Evolutionary conservation across 2,329 filamentous ascomycete genomes (phyloP), one percentile per base, ranked within the genome.

Genomic region (Paecilomyces fulvus): DNA sequence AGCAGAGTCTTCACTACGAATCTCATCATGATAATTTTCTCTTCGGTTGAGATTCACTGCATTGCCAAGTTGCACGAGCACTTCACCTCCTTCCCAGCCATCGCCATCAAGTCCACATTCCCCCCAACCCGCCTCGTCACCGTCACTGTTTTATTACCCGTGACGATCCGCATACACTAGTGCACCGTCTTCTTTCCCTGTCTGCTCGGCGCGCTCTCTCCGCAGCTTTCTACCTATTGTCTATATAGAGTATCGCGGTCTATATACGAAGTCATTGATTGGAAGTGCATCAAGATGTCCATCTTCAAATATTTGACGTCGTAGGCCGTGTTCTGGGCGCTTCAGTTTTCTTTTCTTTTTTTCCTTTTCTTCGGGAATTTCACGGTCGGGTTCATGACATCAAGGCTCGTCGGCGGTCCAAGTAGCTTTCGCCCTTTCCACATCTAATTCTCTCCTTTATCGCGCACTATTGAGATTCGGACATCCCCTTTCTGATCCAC

Each of bases 121-220:
- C 17, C 30, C 25, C 50, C 11, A n/a, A 20, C 25, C 25, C 50
- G 25, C 25, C 25, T 20, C 50, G 57, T 56, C 8, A 54, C 49
- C 21, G 30, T 20, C 46, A 30, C 21, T 8, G 55, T 59, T 54
- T 51, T 57, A 57, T 53, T 56, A 56, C 55, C 57, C 52, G 57
- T 59, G 33, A 59, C 57, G 23, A 28, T 46, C 55, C 37, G 52
- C 52, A 51, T 59, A 59, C 55, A 43, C 20, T 53, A 49, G 48
- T 21, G 48, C 48, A 21, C 48, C 21, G 5, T 49, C 48, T 49
- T 5, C 6, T 17, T 17, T 12, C 33, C 17, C 33, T 12, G 12
- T 43, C 33, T 43, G 12, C 4, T 43, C 25, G 25, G 6, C 33
- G 12, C 6, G 2, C 23, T n/a, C 7, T 28, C 48, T 48, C 12